phyloP scores from a whole-genome alignment of 805 yeast species.

The Wickerhamiella australiensis region DNA sequence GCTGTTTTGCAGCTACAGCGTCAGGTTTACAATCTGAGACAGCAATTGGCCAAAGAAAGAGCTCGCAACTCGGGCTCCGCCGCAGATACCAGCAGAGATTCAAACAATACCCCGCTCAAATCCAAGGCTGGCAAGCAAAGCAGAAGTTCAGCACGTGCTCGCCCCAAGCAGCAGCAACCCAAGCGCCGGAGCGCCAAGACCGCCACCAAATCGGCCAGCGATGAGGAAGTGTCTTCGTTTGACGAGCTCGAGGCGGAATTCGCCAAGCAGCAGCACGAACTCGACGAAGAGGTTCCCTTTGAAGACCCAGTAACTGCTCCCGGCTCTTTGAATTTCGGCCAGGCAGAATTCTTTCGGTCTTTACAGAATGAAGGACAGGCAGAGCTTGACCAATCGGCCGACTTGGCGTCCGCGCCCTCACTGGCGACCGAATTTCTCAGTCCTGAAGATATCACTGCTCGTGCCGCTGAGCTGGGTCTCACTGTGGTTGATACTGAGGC shows the following conservation, averaged over 20 bases:
- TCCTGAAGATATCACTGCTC: slow-evolving; percentile 13
- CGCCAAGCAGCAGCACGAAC: too few species aligned
- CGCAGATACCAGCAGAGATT: neutral
- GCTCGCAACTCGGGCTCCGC: neutral
- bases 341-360: neutral
- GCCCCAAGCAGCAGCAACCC: neutral
- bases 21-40: slow-evolving; percentile 1
- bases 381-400: too few species aligned
- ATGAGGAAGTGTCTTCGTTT: slow-evolving; percentile 5
- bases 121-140: slow-evolving; percentile 1
- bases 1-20: slow-evolving; percentile 5
- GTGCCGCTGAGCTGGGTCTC: slow-evolving; percentile 14
- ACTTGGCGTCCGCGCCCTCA: neutral
- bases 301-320: slow-evolving; percentile 16
- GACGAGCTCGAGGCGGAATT: slow-evolving; percentile 1
- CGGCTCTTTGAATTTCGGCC: neutral
- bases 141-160: neutral
- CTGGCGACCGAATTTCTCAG: slow-evolving; percentile 8
- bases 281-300: slow-evolving; percentile 14
- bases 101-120: neutral
- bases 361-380: neutral
- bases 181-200: slow-evolving; percentile 3
- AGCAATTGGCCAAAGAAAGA: slow-evolving; percentile 1
- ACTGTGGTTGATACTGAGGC: slow-evolving; percentile 21
- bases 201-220: neutral